Evolutionary conservation across 345 rosid genomes (phyloP), one percentile per base, ranked within the genome.

Genomic region (Aurinia saxatilis): DNA sequence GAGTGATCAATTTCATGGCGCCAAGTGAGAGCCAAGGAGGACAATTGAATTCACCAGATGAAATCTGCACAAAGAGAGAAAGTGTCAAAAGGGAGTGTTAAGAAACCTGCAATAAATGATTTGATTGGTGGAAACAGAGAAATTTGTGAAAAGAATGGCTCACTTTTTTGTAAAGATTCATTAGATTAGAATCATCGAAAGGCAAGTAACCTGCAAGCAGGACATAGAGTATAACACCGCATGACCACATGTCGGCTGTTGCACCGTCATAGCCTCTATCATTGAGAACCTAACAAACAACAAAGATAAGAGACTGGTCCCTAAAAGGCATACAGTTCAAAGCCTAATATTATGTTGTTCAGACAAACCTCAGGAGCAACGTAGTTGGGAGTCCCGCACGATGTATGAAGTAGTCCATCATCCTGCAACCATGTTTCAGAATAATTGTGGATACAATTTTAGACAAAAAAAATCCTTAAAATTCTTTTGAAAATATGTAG

Each of bases 161-260:
- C 84, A 93, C 99, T 78, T 85, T 93, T 57, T 84, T 90, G 72
- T 93, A 93, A 52, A 93, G 96, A 84, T 78, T 87, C 79, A 90
- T 79, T 45, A 93, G 82, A 93, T 85, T 93, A 79, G 95, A 66
- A 81, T 93, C 99, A 75, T 93, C 99, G 11, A 93, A 93, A 80
- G 99, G 99, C 82, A 93, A 93, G 81, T 93, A 90, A 67, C 99
- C 97, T 57, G 97, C 97, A 62, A 93, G 92, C 80, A 93, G 69
- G 31, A 93, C 95, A 83, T 85, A 93, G 65, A 93, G 97, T 67
- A 93, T 80, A 60, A 93, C 99, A 62, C 97, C 99, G 57, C 99
- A 90, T 27, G 99, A 93, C 97, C 99, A 93, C 78, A 93, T 52
- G 62, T 93, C 99, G 5, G 99, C 99, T 1, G 92, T 90, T 56